Percentiles rank a stretch among this genome's conserved stretches.
These are phyloP conservation scores for Ustilago crameri DNA, from an alignment of 1,284 basidiomycete genomes.

Conservation along the genomic window DNA sequence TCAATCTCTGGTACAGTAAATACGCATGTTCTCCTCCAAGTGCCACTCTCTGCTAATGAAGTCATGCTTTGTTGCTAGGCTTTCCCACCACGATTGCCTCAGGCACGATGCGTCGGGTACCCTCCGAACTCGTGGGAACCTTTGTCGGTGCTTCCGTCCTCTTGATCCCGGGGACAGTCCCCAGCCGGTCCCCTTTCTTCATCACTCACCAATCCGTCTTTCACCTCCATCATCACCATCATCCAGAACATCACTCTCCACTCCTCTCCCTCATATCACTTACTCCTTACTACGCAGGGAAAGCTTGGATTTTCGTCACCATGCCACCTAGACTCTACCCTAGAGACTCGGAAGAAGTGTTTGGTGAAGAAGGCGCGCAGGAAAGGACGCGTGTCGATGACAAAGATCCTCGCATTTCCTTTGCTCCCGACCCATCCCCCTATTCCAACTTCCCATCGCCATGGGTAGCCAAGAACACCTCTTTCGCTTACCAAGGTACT, in stretches of 20 bases:
- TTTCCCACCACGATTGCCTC: not conserved
- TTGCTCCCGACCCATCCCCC: conserved; percentile 18
- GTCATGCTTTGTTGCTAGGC: not conserved
- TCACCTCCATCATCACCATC: not conserved
- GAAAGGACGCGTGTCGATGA: conserved; percentile 32
- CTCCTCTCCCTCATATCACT: not conserved
- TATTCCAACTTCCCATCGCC: conserved; percentile 1
- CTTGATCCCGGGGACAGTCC: not conserved
- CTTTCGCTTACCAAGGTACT: conserved; percentile 11
- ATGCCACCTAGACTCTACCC: conserved; percentile 4
- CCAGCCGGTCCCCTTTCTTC: not conserved
- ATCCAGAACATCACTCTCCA: not conserved
- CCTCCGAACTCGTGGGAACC: not conserved
- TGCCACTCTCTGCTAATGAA: not conserved
- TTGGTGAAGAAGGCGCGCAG: not conserved
- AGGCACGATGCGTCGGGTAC: not conserved
- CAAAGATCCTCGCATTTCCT: conserved; percentile 16
- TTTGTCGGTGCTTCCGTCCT: not conserved
- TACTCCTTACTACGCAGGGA: not conserved
- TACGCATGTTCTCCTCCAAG: not conserved
- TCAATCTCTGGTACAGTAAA: not conserved
- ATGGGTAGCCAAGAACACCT: conserved; percentile 6
- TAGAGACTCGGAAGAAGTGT: conserved; percentile 3
- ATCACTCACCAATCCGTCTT: not conserved
- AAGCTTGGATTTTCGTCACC: not conserved